Evolutionary conservation across 2,329 filamentous ascomycete species (phyloP).

Genomic region (Talaromyces amestolkiae): DNA sequence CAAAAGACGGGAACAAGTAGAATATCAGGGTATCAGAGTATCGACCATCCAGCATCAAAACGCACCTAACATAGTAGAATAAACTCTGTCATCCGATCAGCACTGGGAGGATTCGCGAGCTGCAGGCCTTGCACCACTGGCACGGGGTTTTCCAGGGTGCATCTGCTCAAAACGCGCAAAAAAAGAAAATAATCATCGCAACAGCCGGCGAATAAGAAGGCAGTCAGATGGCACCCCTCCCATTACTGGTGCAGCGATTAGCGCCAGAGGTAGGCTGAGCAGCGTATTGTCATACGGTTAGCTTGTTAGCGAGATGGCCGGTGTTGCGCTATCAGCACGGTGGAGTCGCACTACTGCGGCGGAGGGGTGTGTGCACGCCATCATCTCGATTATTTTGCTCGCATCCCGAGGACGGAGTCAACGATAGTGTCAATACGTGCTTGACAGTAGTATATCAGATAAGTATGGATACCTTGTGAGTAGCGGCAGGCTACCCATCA

Average conservation of each 20-base stretch:
- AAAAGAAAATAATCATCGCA: background rate
- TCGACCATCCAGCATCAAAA: background rate
- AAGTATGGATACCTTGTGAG: slow-evolving; percentile 1
- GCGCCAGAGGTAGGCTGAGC: slow-evolving; percentile 1
- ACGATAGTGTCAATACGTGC: background rate
- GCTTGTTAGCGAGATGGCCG: background rate
- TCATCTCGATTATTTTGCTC: slow-evolving; percentile 2
- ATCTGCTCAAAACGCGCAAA: background rate
- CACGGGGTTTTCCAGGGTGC: slow-evolving; percentile 7
- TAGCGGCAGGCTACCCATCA: background rate
- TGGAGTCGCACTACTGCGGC: background rate
- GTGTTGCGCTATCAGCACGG: background rate
- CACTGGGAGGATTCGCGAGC: slow-evolving; percentile 8
- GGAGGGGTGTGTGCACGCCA: slow-evolving; percentile 8
- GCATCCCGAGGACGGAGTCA: background rate
- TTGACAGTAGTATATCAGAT: background rate
- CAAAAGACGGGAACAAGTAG: background rate
- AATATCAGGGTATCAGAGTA: background rate
- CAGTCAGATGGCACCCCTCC: slow-evolving; percentile 6
- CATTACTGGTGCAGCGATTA: slow-evolving; percentile 3
- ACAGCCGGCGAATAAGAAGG: background rate
- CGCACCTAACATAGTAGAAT: background rate
- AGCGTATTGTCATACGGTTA: slow-evolving; percentile 2
- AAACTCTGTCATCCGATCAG: slow-evolving; percentile 8
- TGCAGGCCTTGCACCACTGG: slow-evolving; percentile 4